Conservation (phyloP, 306 rosid genomes). For the Begonia masoniana region DNA sequence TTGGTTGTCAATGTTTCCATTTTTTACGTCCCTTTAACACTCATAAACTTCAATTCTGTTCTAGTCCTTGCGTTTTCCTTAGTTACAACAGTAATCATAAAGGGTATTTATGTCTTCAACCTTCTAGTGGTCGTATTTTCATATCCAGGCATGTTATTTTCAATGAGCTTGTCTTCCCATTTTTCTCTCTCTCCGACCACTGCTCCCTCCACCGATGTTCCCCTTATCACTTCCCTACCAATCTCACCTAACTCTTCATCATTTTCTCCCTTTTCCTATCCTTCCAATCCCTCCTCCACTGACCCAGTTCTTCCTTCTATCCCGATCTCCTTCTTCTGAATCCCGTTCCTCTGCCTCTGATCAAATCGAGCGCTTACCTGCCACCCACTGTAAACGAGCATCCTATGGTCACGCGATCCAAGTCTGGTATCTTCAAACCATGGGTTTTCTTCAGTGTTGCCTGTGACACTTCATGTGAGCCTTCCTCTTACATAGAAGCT, state of each 20-base stretch:
- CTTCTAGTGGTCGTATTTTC: not conserved
- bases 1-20: not conserved
- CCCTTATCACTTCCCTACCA: not conserved
- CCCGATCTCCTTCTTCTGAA: no score
- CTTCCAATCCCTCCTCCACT: no score
- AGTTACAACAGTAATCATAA: not conserved
- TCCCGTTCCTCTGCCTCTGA: no score
- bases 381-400: no score
- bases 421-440: no score
- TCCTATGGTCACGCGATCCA: no score
- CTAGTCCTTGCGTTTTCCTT: not conserved
- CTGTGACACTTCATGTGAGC: no score
- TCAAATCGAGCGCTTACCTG: no score
- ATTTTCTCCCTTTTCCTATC: no score
- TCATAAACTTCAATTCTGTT: not conserved
- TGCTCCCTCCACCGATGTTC: not conserved
- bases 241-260: not conserved
- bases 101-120: not conserved
- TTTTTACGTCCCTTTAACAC: not conserved
- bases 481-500: no score
- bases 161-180: not conserved
- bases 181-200: not conserved
- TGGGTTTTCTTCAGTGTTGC: no score
- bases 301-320: no score
- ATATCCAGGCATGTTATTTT: not conserved